Base-by-base conservation (phyloP, 169 alveolate genomes). In the Eimeria falciformis region DNA sequence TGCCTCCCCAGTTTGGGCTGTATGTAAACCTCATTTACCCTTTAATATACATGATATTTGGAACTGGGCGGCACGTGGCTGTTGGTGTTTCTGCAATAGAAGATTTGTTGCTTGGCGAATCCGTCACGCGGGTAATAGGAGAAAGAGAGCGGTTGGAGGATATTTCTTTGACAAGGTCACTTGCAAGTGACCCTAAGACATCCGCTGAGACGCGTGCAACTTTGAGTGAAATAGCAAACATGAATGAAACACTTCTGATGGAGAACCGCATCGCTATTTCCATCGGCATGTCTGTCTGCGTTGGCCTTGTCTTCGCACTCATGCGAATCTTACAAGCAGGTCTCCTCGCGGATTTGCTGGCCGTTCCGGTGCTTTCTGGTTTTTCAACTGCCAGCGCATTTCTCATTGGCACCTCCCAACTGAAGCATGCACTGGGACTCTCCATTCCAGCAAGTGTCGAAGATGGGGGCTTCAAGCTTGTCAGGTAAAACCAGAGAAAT, bases 371-470 rank as follows among this genome's bases (percentile, higher is more conserved):
- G 11, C 93, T 93, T 33, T 77, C 92, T 6, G 95, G 95, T 0
- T 93, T 93, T 47, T 78, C 95, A 2, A 93, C 95, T 0, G 95
- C 93, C 23, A 65, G 91, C 40, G 95, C 95, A 5, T 88, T 93
- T 58, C 89, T 93, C 45, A 88, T 93, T 23, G 95, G 93, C 69
- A 93, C 92, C 0, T 77, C 92, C 14, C 95, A 91, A 71, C 90
- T 91, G 37, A 66, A 83, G 23, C 92, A 91, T 27, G 56, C 81
- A 40, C 45, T 83, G 5, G 94, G 92, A 18, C 73, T 91, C 56
- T 12, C 45, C 27, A 68, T 84, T 6, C 94, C 94, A 0, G 62
- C 91, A 11, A 75, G 68, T 3, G 83, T 90, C 17, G 93, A 90
- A 79, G 85, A 90, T 56, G 93, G 84, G 3, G 93, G 78, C 62